Percentiles rank a stretch among this genome's conserved stretches.
Evolutionary conservation across 208 protist genomes (phyloP).

Genomic region (Vickermania spadyakhi): DNA sequence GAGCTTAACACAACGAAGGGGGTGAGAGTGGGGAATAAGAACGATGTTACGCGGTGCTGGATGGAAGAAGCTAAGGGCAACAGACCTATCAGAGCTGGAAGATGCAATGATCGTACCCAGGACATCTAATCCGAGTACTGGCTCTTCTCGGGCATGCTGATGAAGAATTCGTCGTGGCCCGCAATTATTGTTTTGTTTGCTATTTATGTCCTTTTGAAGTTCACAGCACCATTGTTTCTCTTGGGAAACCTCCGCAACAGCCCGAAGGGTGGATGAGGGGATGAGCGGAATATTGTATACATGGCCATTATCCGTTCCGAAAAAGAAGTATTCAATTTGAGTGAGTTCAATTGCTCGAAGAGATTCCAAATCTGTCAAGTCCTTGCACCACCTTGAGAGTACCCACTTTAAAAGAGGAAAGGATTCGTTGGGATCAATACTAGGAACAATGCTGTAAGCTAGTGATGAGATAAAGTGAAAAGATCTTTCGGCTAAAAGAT

Average conservation of each 20-base stretch:
- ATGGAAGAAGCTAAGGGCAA: slow-evolving; percentile 64
- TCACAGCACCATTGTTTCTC: background rate
- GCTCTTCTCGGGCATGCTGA: slow-evolving; percentile 39
- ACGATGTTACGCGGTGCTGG: slow-evolving; percentile 25
- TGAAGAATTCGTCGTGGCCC: slow-evolving; percentile 43
- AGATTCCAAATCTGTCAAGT: background rate
- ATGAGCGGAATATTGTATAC: slow-evolving; percentile 50
- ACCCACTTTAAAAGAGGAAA: slow-evolving; percentile 31
- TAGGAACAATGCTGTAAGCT: slow-evolving; percentile 46
- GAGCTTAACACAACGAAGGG: slow-evolving; percentile 37
- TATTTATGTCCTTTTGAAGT: background rate
- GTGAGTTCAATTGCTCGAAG: slow-evolving; percentile 18
- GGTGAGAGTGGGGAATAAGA: slow-evolving; percentile 29
- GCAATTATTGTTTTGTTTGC: slow-evolving; percentile 13
- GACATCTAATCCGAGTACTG: slow-evolving; percentile 31
- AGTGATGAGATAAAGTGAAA: slow-evolving; percentile 44
- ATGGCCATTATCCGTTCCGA: slow-evolving; percentile 51
- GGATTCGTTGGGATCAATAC: slow-evolving; percentile 12
- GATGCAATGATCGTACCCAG: slow-evolving; percentile 48
- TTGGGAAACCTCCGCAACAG: background rate
- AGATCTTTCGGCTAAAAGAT: slow-evolving; percentile 15
- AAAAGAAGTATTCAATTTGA: slow-evolving; percentile 79
- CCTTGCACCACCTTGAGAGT: slow-evolving; percentile 6
- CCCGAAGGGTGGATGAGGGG: slow-evolving; percentile 26
- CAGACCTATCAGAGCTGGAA: slow-evolving; percentile 14